Evolutionary conservation across 2,329 filamentous ascomycete species (phyloP).

Genomic region (Clarireedia paspali): DNA sequence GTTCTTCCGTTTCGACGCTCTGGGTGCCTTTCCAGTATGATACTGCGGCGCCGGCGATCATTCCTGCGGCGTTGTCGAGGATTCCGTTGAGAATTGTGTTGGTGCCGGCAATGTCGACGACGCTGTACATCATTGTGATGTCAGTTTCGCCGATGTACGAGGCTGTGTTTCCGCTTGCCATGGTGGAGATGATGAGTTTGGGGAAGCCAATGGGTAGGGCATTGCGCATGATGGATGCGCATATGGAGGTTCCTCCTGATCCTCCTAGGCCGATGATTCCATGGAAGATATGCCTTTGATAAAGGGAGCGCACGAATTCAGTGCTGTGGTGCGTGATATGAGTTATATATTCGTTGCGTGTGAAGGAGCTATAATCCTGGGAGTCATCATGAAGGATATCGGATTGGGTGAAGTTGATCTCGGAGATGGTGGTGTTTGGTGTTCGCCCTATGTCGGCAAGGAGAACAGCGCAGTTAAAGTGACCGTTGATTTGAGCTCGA

Average conservation of each 20-base stretch:
- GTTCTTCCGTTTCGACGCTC: not conserved
- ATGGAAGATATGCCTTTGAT: constrained; percentile 36
- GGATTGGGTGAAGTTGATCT: constrained; percentile 40
- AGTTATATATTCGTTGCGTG: constrained; percentile 48
- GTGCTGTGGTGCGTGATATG: constrained; percentile 44
- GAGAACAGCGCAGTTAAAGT: constrained; percentile 29
- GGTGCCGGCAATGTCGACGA: constrained; percentile 61
- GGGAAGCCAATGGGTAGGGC: constrained; percentile 58
- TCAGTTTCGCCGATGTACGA: constrained; percentile 61
- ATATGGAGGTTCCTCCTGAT: constrained; percentile 54
- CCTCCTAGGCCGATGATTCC: constrained; percentile 55
- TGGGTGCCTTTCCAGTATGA: constrained; percentile 35
- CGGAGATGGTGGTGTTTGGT: constrained; percentile 30
- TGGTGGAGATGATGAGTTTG: constrained; percentile 63
- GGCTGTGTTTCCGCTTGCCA: constrained; percentile 58
- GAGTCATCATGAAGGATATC: constrained; percentile 33
- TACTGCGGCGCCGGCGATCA: constrained; percentile 46
- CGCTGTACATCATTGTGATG: constrained; percentile 62
- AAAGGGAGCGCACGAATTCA: constrained; percentile 34
- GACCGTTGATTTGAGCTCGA: constrained; percentile 34
- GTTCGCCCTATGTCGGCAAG: constrained; percentile 50
- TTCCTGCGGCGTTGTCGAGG: constrained; percentile 54
- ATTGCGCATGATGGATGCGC: constrained; percentile 51
- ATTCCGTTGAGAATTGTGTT: constrained; percentile 52
- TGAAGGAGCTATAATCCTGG: constrained; percentile 32